Evolutionary conservation across 768 basidiomycete species (phyloP).

Genomic region (Tylopilus vinaceipallidus): DNA sequence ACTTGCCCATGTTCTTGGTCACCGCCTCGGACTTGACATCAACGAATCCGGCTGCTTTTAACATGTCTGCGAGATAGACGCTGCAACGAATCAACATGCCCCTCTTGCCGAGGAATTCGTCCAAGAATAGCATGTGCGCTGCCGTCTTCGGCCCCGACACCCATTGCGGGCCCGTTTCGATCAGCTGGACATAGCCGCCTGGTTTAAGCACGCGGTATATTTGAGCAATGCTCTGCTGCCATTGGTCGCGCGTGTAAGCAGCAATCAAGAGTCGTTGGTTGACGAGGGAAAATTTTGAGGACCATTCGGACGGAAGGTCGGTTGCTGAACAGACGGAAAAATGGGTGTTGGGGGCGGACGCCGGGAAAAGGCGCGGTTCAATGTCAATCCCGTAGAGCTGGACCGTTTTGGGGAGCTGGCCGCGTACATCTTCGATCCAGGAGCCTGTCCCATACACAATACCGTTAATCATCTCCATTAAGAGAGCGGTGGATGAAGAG

Average conservation of each 20-base stretch:
- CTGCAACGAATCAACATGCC: conserved; percentile 11
- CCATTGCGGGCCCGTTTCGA: conserved; percentile 24
- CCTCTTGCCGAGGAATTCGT: conserved; percentile 9
- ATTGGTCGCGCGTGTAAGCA: conserved; percentile 29
- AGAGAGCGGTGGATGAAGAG: neutral
- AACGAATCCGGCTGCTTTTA: conserved; percentile 17
- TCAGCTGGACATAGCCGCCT: conserved; percentile 34
- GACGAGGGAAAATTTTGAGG: conserved; percentile 30
- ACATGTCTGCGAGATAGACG: conserved; percentile 17
- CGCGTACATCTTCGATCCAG: conserved; percentile 22
- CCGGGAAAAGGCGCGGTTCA: conserved; percentile 21
- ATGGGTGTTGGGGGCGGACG: conserved; percentile 14
- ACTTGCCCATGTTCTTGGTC: conserved; percentile 19
- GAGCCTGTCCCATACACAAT: conserved; percentile 7
- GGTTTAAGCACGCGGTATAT: conserved; percentile 32
- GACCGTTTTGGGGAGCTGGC: conserved; percentile 12
- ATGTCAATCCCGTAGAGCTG: conserved; percentile 29
- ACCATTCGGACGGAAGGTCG: conserved; percentile 30
- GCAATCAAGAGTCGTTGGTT: conserved; percentile 33
- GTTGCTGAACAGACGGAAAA: conserved; percentile 25
- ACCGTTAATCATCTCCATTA: too few species aligned
- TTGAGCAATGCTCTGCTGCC: conserved; percentile 25
- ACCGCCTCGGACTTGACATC: conserved; percentile 19
- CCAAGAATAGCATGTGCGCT: conserved; percentile 4
- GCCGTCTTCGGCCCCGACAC: conserved; percentile 14